A percentile compares a stretch with the other conserved stretches of the same genome.
Conservation (phyloP, 208 protist species). For the Leishmania arabica region DNA sequence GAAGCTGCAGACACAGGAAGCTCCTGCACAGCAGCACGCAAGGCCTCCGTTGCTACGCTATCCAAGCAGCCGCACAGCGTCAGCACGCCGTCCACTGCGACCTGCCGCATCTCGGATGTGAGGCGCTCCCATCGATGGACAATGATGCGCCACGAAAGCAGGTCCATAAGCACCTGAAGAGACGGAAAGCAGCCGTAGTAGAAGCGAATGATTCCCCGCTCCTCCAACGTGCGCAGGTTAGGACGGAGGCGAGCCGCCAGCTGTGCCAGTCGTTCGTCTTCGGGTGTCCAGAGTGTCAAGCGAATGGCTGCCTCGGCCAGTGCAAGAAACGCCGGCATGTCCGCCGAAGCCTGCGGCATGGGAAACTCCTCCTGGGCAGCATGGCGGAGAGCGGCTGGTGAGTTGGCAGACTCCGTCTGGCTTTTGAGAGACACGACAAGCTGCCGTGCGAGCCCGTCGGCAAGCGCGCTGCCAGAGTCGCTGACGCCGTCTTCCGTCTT, state of each 20-base stretch:
- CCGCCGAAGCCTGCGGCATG: constrained; percentile 22
- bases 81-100: constrained; percentile 19
- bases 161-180: constrained; percentile 58
- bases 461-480: not conserved
- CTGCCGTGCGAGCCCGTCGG: constrained; percentile 20
- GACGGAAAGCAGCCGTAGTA: constrained; percentile 38
- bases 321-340: constrained; percentile 37
- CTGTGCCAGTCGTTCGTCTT: constrained; percentile 25
- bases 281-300: constrained; percentile 37
- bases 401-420: not conserved
- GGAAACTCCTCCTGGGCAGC: constrained; percentile 37
- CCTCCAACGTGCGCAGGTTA: constrained; percentile 37
- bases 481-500: constrained; percentile 2
- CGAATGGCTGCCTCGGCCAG: constrained; percentile 52
- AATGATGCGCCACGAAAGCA: constrained; percentile 60
- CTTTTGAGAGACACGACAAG: constrained; percentile 9
- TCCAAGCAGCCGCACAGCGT: constrained; percentile 21
- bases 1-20: not conserved
- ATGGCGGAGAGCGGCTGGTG: constrained; percentile 15
- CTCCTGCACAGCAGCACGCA: constrained; percentile 19
- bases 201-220: constrained; percentile 32
- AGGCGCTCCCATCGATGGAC: constrained; percentile 43
- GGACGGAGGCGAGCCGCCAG: constrained; percentile 37
- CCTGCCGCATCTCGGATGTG: constrained; percentile 16
- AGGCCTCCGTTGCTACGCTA: constrained; percentile 9